Conservation (phyloP, 306 rosid genomes). For the Medicago ruthenica region DNA sequence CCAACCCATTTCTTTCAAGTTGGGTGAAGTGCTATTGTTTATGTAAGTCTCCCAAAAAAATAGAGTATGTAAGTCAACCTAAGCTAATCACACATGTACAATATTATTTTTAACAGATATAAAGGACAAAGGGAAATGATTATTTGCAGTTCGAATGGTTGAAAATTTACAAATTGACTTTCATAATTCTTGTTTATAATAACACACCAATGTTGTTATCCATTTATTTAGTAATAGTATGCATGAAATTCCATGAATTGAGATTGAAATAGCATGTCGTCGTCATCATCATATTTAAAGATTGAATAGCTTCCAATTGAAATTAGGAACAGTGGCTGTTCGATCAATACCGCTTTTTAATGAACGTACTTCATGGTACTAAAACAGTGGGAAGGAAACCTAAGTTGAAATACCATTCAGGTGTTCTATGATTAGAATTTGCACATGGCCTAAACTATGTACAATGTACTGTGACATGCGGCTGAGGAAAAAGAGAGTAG, state of each 20-base stretch:
- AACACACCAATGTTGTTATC: background rate
- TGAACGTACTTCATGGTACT: background rate
- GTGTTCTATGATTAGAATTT: constrained; percentile 10
- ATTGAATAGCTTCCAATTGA: background rate
- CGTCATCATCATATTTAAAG: background rate
- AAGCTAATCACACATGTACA: background rate
- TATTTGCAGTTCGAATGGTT: constrained; percentile 11
- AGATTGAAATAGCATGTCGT: background rate
- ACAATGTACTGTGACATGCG: background rate
- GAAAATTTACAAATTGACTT: constrained; percentile 31
- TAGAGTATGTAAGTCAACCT: constrained; percentile 6
- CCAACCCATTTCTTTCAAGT: background rate
- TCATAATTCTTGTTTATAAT: constrained; percentile 10
- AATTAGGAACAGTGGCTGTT: constrained; percentile 17
- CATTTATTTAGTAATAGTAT: constrained; percentile 13
- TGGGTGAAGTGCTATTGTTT: background rate
- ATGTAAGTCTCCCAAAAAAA: background rate
- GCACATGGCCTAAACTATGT: background rate
- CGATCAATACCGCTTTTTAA: background rate
- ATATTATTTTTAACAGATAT: constrained; percentile 4
- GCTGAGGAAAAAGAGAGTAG: background rate
- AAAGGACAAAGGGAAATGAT: constrained; percentile 37
- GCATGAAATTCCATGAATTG: background rate
- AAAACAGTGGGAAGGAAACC: background rate
- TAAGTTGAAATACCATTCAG: constrained; percentile 21